Evolutionary conservation across 2,329 filamentous ascomycete species (phyloP).

Genomic region (Sporothrix dimorphospora): DNA sequence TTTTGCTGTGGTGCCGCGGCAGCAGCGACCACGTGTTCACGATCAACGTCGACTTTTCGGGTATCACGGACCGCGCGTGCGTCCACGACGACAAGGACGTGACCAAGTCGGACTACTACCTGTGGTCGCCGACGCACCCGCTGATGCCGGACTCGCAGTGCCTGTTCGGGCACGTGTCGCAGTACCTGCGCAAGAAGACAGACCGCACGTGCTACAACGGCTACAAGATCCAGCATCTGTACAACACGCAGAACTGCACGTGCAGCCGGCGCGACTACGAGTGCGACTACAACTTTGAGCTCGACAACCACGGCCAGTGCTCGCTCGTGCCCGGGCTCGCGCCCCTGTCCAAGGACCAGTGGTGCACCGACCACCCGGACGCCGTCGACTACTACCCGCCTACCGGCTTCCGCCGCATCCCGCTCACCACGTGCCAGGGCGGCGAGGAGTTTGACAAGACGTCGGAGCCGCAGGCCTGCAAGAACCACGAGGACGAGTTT

Average conservation of each 20-base stretch:
- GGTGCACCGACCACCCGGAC: slow-evolving; percentile 65
- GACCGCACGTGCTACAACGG: slow-evolving; percentile 81
- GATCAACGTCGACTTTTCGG: slow-evolving; percentile 86
- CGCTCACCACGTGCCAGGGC: slow-evolving; percentile 81
- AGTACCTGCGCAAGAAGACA: slow-evolving; percentile 89
- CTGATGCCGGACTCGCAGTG: slow-evolving; percentile 71
- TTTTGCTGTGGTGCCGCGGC: slow-evolving; percentile 79
- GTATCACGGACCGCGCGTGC: slow-evolving; percentile 74
- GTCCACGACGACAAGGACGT: slow-evolving; percentile 63
- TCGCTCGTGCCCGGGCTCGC: slow-evolving; percentile 72
- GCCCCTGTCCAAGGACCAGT: slow-evolving; percentile 56
- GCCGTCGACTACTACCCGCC: slow-evolving; percentile 79
- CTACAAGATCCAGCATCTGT: slow-evolving; percentile 68
- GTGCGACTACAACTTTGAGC: slow-evolving; percentile 95
- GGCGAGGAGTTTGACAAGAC: slow-evolving; percentile 75
- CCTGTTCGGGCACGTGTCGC: slow-evolving; percentile 86
- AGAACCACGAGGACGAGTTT: slow-evolving; percentile 81
- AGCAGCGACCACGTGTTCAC: slow-evolving; percentile 60
- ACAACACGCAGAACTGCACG: slow-evolving; percentile 76
- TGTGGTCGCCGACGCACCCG: slow-evolving; percentile 89
- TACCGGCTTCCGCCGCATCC: slow-evolving; percentile 87
- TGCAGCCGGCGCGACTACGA: slow-evolving; percentile 89
- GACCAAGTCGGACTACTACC: slow-evolving; percentile 70
- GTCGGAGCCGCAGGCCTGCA: slow-evolving; percentile 65
- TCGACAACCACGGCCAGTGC: slow-evolving; percentile 75